Base-by-base conservation (phyloP, 2,329 filamentous ascomycete species). In the Fusarium devonianum region DNA sequence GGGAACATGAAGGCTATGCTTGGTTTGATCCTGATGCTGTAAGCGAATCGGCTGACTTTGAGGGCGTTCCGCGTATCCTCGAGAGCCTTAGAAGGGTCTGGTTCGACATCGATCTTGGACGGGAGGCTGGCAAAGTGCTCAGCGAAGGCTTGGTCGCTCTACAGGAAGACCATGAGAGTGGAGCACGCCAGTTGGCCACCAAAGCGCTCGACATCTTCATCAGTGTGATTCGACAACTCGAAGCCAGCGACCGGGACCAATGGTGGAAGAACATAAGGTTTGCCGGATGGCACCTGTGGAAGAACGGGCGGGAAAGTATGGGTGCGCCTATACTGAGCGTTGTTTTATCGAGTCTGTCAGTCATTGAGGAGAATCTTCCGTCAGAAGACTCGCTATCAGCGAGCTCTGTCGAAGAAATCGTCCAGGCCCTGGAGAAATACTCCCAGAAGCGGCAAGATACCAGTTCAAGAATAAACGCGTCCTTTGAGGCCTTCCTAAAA, bases 291-390 rank as follows among this genome's bases (percentile, higher is more conserved):
- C 81, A 87, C 65, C 70, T 89, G 2, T 83, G 81, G 68, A 85
- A 85, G 61, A 84, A 85, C 43, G 83, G 84, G 0, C 77, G 84
- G n/a, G 83, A 85, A 54, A 85, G 80, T 64, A 88, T 88, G 84
- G 79, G 79, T 1, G 80, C 84, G 1, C 78, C 84, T 1, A 83
- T 87, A 19, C 72, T 82, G 28, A 75, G 70, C 34, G 74, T 73
- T 9, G 49, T 85, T 8, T 66, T 84, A 5, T 69, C 71, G 10
- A 74, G 74, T 3, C 69, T 87, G 25, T 64, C 69, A 10, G 59
- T 64, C 4, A 69, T 80, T 25, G 70, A 75, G 36, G 35, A 65
- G 17, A 69, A 56, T 33, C 60, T 71, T 8, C 61, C 60, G 4
- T 19, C 34, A 4, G 36, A 40, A 4, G 16, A 16, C 10, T 25